Base-by-base conservation (phyloP, 2,329 filamentous ascomycete genomes). In the Monosporascus sp. region DNA sequence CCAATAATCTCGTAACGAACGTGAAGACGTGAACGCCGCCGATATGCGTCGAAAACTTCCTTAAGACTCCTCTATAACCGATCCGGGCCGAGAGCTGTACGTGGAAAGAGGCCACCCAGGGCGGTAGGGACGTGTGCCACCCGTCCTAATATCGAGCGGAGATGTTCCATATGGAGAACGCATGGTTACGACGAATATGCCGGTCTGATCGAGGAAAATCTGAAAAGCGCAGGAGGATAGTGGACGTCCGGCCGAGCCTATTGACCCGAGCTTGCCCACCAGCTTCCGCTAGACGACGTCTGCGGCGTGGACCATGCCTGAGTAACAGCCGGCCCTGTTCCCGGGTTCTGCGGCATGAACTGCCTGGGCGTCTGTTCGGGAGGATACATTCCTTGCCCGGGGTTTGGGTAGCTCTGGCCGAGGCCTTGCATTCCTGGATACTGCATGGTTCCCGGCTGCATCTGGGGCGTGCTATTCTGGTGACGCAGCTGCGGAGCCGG, bases 271-370 rank as follows among this genome's bases (percentile, higher is more conserved):
- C 74, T 76, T 8, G 74, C 61, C 79, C 79, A 82, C 78, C 80
- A 82, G 63, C 80, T 65, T n/a, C 63, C 74, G 51, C 80, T 78
- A 1, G 84, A 78, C 8, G 82, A 78, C 54, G 85, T 84, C 61
- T 86, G 84, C 61, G 87, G 84, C 38, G 82, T 74, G 7, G 75
- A 75, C 78, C 78, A 84, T 4, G 72, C 67, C 56, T 82, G 80
- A 2, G 77, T 75, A 22, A 77, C 77, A 6, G 78, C 73, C 11
- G 79, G 78, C 7, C 72, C 70, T 4, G 71, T 72, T 4, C 84
- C 70, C 61, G 78, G 71, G 69, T 79, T 73, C 70, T 85, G 77
- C 63, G 87, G 84, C 82, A 91, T 80, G 72, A 87, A 87, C 64
- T 85, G 81, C 50, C 84, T 76, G 4, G 82, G 79, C 1, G 81